phyloP scores from a whole-genome alignment of 139 green algal species.

The Tetradesmus obliquus region DNA sequence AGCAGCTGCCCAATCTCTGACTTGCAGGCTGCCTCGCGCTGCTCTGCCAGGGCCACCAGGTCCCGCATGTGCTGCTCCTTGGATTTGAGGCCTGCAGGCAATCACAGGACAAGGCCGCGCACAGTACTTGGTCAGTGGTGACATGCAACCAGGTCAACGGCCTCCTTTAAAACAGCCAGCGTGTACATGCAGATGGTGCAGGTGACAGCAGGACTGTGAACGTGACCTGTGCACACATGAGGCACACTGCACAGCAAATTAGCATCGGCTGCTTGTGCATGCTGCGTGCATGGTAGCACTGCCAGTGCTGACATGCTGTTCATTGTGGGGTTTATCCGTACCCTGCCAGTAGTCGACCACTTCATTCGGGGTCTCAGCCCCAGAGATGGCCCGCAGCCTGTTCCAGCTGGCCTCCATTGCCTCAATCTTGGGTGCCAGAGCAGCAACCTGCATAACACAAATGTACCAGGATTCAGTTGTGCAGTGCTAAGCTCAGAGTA shows the following conservation, averaged over 20 bases:
- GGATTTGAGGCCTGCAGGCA: constrained; percentile 66
- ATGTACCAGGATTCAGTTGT: background rate
- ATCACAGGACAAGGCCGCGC: background rate
- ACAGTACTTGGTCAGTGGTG: background rate
- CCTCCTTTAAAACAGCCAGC: background rate
- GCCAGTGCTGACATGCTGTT: too few species aligned
- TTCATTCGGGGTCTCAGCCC: constrained; percentile 75
- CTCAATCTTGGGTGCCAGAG: constrained; percentile 81
- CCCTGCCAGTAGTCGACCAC: constrained; percentile 87
- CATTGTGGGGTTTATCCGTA: background rate
- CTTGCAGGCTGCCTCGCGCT: constrained; percentile 75
- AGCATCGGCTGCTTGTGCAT: too few species aligned
- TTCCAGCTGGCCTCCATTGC: constrained; percentile 86
- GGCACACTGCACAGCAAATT: background rate
- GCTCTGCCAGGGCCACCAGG: constrained; percentile 83
- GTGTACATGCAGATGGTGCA: background rate
- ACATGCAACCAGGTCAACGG: background rate
- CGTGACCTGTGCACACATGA: background rate
- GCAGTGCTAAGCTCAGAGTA: background rate
- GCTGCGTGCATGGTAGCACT: too few species aligned
- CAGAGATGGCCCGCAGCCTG: constrained; percentile 78
- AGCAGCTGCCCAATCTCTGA: constrained; percentile 70
- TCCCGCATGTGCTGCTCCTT: constrained; percentile 87
- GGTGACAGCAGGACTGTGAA: background rate
- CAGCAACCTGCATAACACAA: constrained; percentile 47